Base-by-base conservation (phyloP, 768 basidiomycete genomes). In the Saitozyma podzolica region DNA sequence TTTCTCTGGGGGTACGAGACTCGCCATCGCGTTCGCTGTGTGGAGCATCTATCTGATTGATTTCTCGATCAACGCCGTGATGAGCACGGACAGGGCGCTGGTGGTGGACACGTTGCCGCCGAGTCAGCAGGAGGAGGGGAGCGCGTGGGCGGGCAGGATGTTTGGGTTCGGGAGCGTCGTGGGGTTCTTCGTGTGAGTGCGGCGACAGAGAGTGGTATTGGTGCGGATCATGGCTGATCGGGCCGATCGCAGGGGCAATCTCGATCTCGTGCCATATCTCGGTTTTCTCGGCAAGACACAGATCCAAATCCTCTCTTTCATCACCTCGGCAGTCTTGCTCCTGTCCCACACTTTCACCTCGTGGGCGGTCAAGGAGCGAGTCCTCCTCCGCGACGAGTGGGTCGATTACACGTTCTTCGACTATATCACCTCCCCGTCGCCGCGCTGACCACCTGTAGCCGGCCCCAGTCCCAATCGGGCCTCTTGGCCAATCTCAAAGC, bases 61-160 rank as follows among this genome's bases (percentile, higher is more conserved):
- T 78, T 89, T 89, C 64, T 70, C 69, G 13, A 79, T 79, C 68
- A 79, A 79, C 59, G 78, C 78, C 88, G 92, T 94, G 2, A 89
- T 89, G 82, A 91, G 92, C 0, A 86, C 92, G 17, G 92, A 96
- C 76, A 89, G 94, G 53, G 91, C 93, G 0, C 84, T 96, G 9
- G 82, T 97, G 8, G 91, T 98, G 0, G 94, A 98, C 74, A 89
- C 85, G 0, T 78, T 95, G 5, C 88, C 92, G 0, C 81, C 89
- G 0, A 75, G 84, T 0, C 82, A 86, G 29, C 94, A 98, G 77
- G 86, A 92, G 7, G 82, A 84, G 9, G 93, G 90, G 0, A 96
- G 94, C 74, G 94, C 94, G 0, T 98, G 94, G 94, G 94, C 92
- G 0, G 91, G 90, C 0, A 82, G 89, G n/a, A 94, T 96, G 91